Conservation (phyloP, 805 yeast species). For the Candida nanaspora region DNA sequence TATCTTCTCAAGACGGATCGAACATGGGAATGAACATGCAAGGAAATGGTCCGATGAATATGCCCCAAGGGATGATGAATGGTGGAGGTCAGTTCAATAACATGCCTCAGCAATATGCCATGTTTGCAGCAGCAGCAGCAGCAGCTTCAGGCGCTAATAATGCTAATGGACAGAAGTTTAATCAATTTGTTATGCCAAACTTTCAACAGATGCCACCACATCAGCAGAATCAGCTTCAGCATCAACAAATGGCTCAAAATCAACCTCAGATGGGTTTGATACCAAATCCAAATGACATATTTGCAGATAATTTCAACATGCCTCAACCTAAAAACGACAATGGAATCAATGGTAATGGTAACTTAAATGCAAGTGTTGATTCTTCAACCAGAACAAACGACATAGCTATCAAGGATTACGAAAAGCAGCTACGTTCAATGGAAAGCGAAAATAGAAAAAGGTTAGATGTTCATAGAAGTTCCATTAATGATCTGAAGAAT, state of each 20-base stretch:
- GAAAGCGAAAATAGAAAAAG: conserved; percentile 73
- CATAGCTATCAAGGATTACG: conserved; percentile 73
- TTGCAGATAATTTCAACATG: conserved; percentile 8
- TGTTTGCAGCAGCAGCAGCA: conserved; percentile 20
- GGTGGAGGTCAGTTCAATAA: neutral
- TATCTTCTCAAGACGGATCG: conserved; percentile 2
- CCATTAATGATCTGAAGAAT: conserved; percentile 12
- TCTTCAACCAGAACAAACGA: conserved; percentile 20
- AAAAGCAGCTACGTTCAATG: conserved; percentile 65
- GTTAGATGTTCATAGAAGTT: conserved; percentile 44
- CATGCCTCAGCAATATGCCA: conserved; percentile 15
- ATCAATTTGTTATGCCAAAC: conserved; percentile 20
- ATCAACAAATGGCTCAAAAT: conserved; percentile 12
- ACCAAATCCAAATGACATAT: conserved; percentile 13
- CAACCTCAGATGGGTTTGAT: neutral
- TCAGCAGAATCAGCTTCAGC: conserved; percentile 8
- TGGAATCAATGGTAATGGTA: neutral
- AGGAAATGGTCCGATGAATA: conserved; percentile 2
- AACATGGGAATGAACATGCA: conserved; percentile 7
- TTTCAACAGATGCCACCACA: conserved; percentile 21
- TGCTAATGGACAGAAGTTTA: conserved; percentile 9
- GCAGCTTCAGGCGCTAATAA: conserved; percentile 9
- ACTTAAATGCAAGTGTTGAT: too few relatives aligned
- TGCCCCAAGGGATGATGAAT: conserved; percentile 19
- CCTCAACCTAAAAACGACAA: conserved; percentile 1